Evolutionary conservation across 352 stramenopile genomes (phyloP).

Genomic region (Phytophthora brassicae): DNA sequence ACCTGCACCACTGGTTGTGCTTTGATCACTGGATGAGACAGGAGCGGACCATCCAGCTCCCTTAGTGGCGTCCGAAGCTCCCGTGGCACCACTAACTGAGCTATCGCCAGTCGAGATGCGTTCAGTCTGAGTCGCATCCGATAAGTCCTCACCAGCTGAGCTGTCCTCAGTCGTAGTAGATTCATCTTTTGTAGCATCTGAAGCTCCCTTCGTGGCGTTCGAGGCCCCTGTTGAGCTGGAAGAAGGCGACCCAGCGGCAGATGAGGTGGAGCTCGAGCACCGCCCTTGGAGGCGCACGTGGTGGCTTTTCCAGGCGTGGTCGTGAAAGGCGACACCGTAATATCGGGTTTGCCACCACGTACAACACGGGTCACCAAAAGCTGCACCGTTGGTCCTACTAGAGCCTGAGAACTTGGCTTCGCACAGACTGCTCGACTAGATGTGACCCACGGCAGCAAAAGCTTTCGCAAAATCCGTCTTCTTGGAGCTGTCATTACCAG

Average conservation of each 20-base stretch:
- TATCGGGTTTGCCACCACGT: constrained; percentile 39
- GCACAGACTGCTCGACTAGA: constrained; percentile 38
- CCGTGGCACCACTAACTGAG: background rate
- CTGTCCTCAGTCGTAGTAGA: background rate
- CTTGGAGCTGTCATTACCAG: constrained; percentile 20
- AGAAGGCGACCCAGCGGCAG: background rate
- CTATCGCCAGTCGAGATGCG: background rate
- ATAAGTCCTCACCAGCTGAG: constrained; percentile 2
- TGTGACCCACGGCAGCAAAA: constrained; percentile 31
- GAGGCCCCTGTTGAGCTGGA: background rate
- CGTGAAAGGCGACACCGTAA: constrained; percentile 31
- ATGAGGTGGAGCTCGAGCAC: constrained; percentile 13
- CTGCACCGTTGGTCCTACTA: constrained; percentile 37
- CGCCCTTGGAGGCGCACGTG: constrained; percentile 25
- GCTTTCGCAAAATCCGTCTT: constrained; percentile 41
- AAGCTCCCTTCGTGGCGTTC: constrained; percentile 2
- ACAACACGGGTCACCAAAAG: constrained; percentile 33
- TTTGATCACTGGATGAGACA: background rate
- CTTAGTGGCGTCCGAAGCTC: constrained; percentile 2
- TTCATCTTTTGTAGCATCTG: background rate
- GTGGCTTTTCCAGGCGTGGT: constrained; percentile 20
- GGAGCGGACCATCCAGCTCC: background rate
- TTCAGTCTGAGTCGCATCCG: background rate
- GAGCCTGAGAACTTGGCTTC: constrained; percentile 37
- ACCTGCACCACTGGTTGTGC: background rate